Evolutionary conservation across 257 asterid genomes (phyloP).

Genomic region (Fraxinus quadrangulata): DNA sequence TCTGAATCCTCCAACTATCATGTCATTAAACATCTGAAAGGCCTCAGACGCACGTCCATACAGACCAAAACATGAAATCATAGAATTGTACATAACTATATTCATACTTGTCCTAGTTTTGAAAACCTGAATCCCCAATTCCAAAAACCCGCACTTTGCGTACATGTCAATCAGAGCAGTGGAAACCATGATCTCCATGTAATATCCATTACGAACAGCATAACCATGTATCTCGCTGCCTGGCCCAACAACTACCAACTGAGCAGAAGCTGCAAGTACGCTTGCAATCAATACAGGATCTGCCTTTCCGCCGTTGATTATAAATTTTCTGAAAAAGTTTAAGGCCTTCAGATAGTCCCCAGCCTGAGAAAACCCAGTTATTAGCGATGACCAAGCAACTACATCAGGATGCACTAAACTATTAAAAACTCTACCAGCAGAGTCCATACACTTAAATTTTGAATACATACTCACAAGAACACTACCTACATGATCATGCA

Average conservation of each 20-base stretch:
- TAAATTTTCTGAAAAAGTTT: slow-evolving; percentile 50
- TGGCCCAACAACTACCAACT: slow-evolving; percentile 45
- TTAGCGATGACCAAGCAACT: slow-evolving; percentile 80
- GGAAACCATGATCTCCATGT: slow-evolving; percentile 48
- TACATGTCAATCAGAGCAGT: slow-evolving; percentile 89
- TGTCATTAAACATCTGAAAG: slow-evolving; percentile 48
- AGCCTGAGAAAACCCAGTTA: slow-evolving; percentile 55
- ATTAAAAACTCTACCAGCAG: slow-evolving; percentile 49
- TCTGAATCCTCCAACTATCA: slow-evolving; percentile 37
- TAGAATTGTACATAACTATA: slow-evolving; percentile 55
- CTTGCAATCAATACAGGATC: slow-evolving; percentile 60
- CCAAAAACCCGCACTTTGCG: slow-evolving; percentile 85
- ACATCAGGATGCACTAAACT: slow-evolving; percentile 56
- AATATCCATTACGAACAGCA: slow-evolving; percentile 52
- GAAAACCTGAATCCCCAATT: slow-evolving; percentile 52
- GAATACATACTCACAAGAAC: slow-evolving; percentile 69
- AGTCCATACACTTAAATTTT: slow-evolving; percentile 47
- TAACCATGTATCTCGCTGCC: slow-evolving; percentile 78
- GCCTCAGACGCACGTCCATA: slow-evolving; percentile 66
- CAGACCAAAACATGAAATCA: slow-evolving; percentile 63
- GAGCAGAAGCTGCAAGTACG: slow-evolving; percentile 56
- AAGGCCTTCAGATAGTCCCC: slow-evolving; percentile 51
- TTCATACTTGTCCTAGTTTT: slow-evolving; percentile 52
- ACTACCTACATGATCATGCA: slow-evolving; percentile 59
- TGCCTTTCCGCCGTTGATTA: slow-evolving; percentile 33